phyloP scores from a whole-genome alignment of 768 basidiomycete genomes.

The Stropharia rugosoannulata region DNA sequence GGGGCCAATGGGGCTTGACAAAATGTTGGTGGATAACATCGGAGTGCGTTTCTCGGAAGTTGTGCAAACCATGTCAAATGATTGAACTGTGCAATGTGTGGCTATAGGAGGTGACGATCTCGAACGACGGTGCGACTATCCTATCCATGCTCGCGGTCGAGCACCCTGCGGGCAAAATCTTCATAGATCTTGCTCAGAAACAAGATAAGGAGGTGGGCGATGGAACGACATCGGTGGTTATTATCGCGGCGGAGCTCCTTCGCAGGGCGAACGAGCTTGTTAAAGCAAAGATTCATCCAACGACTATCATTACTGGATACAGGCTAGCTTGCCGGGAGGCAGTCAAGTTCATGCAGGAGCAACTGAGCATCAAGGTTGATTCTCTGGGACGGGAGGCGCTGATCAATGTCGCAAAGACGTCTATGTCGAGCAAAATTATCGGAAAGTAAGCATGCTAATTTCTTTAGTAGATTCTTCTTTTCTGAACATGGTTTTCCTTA shows the following conservation, averaged over 20 bases:
- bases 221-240: constrained; percentile 97
- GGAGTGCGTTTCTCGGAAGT: constrained; percentile 56
- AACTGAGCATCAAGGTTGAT: constrained; percentile 93
- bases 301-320: constrained; percentile 99
- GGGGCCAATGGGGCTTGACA: constrained; percentile 92
- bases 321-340: constrained; percentile 96
- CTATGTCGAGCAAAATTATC: constrained; percentile 99
- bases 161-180: constrained; percentile 95
- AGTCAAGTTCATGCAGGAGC: constrained; percentile 97
- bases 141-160: constrained; percentile 91
- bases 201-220: constrained; percentile 99
- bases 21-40: constrained; percentile 98
- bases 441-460: constrained; percentile 69
- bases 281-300: constrained; percentile 97
- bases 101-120: constrained; percentile 94
- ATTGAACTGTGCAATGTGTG: constrained; percentile 9
- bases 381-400: constrained; percentile 87
- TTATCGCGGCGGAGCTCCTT: constrained; percentile 95
- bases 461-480: neutral
- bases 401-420: constrained; percentile 96
- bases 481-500: constrained; percentile 26
- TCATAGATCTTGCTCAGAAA: constrained; percentile 97
- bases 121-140: constrained; percentile 99
- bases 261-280: constrained; percentile 97
- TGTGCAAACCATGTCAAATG: neutral